Conservation (phyloP, 768 basidiomycete genomes). For the Porphyrellus cyaneotinctus region DNA sequence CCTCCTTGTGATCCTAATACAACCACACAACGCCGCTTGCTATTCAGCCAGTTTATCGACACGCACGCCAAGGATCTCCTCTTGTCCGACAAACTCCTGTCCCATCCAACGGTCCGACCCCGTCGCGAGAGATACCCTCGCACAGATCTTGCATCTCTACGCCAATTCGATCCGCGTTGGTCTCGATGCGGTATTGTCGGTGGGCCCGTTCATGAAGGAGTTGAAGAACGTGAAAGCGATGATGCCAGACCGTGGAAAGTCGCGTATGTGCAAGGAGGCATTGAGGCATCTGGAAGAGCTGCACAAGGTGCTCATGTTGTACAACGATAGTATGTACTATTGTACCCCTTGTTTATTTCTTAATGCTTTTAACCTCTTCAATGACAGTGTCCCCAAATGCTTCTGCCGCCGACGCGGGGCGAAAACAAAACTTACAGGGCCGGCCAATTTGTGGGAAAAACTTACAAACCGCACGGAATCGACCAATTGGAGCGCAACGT, state of each 20-base stretch:
- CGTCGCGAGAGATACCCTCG: conserved; percentile 15
- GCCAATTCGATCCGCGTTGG: conserved; percentile 22
- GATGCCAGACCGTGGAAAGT: neutral
- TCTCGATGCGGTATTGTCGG: conserved; percentile 19
- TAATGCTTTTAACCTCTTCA: too few relatives aligned
- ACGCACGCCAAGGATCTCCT: conserved; percentile 23
- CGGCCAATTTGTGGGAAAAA: too few relatives aligned
- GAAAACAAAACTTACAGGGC: too few relatives aligned
- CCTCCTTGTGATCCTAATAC: conserved; percentile 8
- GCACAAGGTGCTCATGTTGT: conserved; percentile 72
- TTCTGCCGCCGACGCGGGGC: too few relatives aligned
- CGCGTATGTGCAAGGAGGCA: conserved; percentile 11
- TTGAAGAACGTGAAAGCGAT: conserved; percentile 20
- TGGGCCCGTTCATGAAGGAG: conserved; percentile 19
- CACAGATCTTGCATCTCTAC: conserved; percentile 34
- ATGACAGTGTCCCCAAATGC: too few relatives aligned
- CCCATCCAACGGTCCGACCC: conserved; percentile 20
- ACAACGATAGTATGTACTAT: too few relatives aligned
- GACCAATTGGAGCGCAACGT: too few relatives aligned
- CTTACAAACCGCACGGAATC: too few relatives aligned
- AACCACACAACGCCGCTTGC: neutral
- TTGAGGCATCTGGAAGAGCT: conserved; percentile 57
- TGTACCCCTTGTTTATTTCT: too few relatives aligned
- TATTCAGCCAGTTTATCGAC: too few relatives aligned
- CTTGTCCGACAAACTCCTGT: conserved; percentile 40